Percentiles rank a stretch among this genome's conserved stretches.
phyloP scores from a whole-genome alignment of 2,329 filamentous ascomycete species.

The Cercospora zeae-maydis region DNA sequence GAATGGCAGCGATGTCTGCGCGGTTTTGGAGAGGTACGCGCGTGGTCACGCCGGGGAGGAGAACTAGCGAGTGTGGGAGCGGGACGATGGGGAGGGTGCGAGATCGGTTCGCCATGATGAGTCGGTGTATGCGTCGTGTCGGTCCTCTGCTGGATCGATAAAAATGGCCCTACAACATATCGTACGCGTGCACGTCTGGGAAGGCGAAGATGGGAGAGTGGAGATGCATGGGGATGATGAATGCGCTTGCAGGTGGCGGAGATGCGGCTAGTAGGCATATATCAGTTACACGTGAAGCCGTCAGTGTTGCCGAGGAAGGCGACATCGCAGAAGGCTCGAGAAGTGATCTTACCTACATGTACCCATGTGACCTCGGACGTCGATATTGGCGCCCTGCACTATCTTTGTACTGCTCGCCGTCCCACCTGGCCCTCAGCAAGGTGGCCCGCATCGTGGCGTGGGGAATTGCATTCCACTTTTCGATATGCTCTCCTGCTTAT shows the following conservation, averaged over 20 bases:
- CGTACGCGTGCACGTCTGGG: not conserved
- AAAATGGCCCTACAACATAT: not conserved
- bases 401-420: too few relatives aligned
- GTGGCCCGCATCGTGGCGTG: not conserved
- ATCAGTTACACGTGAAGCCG: constrained; percentile 3
- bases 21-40: constrained; percentile 80
- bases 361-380: constrained; percentile 5
- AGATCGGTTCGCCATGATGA: constrained; percentile 14
- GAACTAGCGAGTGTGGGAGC: constrained; percentile 72
- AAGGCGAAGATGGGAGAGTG: not conserved
- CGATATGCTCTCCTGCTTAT: not conserved
- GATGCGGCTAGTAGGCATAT: constrained; percentile 5
- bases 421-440: not conserved
- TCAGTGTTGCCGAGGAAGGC: constrained; percentile 11
- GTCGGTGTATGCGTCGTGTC: not conserved
- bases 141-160: not conserved
- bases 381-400: not conserved
- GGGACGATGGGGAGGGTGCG: constrained; percentile 69
- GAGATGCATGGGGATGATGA: not conserved
- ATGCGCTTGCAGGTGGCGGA: not conserved
- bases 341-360: too few relatives aligned
- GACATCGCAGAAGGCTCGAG: constrained; percentile 13
- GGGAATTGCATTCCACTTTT: not conserved
- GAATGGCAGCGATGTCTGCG: constrained; percentile 81
- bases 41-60: constrained; percentile 80